Evolutionary conservation across 148 eudicot genomes (phyloP).

Genomic region (Cornus florida): DNA sequence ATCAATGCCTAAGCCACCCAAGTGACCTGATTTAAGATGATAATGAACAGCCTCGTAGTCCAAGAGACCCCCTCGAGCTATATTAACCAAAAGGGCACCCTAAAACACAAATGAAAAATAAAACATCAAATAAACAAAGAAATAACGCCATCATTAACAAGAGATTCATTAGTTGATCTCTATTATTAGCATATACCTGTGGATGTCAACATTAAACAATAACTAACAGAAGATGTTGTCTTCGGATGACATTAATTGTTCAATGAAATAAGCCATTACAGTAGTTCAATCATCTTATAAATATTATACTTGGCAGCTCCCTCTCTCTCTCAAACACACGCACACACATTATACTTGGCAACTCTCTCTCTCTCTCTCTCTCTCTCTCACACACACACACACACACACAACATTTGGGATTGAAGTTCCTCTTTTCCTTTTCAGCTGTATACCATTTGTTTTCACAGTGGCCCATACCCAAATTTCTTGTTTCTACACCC

Average conservation of each 20-base stretch:
- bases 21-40: slow-evolving; percentile 67
- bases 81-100: slow-evolving; percentile 81
- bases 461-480: no score
- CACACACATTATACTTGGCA: no score
- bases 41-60: slow-evolving; percentile 65
- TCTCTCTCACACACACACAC: no score
- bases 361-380: no score
- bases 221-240: not conserved
- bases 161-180: not conserved
- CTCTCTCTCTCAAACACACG: no score
- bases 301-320: no score
- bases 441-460: no score
- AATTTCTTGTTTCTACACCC: no score
- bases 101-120: slow-evolving; percentile 20
- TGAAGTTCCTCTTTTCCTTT: no score
- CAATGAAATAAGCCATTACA: not conserved
- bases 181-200: not conserved
- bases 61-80: slow-evolving; percentile 90
- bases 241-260: not conserved
- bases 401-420: no score
- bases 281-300: not conserved
- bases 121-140: slow-evolving; percentile 10
- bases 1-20: slow-evolving; percentile 90
- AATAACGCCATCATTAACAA: not conserved
- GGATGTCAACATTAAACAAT: not conserved